Base-by-base conservation (phyloP, 805 yeast species). In the Candida sithepensis region DNA sequence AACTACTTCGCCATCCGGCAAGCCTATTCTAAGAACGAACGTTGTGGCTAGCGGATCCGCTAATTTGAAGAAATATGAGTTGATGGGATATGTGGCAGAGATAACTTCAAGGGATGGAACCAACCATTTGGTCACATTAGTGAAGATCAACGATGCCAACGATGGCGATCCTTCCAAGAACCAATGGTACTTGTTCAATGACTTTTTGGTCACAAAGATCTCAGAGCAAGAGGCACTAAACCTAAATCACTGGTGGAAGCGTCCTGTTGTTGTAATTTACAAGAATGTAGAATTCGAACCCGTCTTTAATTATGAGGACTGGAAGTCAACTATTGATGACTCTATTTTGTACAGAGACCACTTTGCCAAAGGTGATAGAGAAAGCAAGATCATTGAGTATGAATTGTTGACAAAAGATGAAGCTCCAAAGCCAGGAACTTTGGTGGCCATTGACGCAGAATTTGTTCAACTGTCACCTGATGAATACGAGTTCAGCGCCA, bases 371-470 rank as follows among this genome's bases (percentile, higher is more conserved):
- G 83, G 84, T 0, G 78, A 81, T 5, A 71, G 90, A 50, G 80
- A 79, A 44, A 77, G 74, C 0, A 72, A 75, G 47, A 73, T 71
- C 40, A 71, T 77, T 44, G 92, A 88, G 52, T 88, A 86, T 60
- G 77, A 80, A 55, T 69, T 86, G n/a, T 67, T 88, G 48, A 81
- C 89, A 0, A 68, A 68, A 30, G 73, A 75, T 41, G 91, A 86
- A 56, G 87, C 88, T 0, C 97, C 97, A 0, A 60, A 60, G 19
- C 75, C 82, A 0, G 96, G 96, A 0, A 72, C 88, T 1, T 64
- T 90, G 36, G 83, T 92, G 18, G 99, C 98, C 0, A 85, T 94
- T 48, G 99, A 94, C 71, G 97, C 99, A 0, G 99, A 94, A 65
- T 94, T 95, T 73, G 98, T 94, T 2, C 78, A 83, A 26, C 64